These are phyloP conservation scores for Cyclotella distinguenda DNA, from an alignment of 108 stramenopile genomes.

Conservation along the genomic window DNA sequence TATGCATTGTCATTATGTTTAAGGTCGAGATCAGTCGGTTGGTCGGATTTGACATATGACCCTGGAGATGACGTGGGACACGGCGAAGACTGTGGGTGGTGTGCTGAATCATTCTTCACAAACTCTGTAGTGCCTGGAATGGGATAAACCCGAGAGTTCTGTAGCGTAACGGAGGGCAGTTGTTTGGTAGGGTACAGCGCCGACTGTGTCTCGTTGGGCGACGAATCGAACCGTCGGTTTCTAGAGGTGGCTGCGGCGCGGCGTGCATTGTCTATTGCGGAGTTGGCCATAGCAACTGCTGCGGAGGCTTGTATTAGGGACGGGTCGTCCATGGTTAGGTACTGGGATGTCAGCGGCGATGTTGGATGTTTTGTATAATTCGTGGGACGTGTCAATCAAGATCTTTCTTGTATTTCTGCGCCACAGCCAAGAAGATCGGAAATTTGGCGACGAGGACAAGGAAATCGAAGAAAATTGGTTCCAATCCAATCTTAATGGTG, in stretches of 20 bases:
- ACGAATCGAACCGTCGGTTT: neutral
- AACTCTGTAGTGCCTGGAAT: slow-evolving; percentile 16
- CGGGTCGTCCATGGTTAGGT: slow-evolving; percentile 13
- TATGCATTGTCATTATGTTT: slow-evolving; percentile 69
- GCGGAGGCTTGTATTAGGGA: slow-evolving; percentile 36
- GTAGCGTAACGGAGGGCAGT: neutral
- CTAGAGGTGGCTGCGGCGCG: slow-evolving; percentile 43
- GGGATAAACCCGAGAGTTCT: neutral
- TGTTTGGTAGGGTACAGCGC: too few species aligned
- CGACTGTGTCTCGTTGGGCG: neutral
- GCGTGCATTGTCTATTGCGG: slow-evolving; percentile 45
- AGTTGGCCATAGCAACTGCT: slow-evolving; percentile 49
- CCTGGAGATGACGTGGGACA: neutral
- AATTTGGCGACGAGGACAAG: too few species aligned
- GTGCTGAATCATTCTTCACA: slow-evolving; percentile 8
- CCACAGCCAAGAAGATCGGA: too few species aligned
- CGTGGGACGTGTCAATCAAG: too few species aligned
- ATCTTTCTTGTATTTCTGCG: neutral
- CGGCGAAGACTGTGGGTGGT: too few species aligned
- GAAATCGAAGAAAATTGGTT: too few species aligned
- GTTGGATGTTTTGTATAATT: too few species aligned
- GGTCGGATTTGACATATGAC: neutral
- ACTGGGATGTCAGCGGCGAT: neutral
- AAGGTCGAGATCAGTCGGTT: slow-evolving; percentile 47
- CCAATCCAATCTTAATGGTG: too few species aligned